phyloP scores from a whole-genome alignment of 495 filamentous ascomycete genomes.

The Lophiotrema nucula region DNA sequence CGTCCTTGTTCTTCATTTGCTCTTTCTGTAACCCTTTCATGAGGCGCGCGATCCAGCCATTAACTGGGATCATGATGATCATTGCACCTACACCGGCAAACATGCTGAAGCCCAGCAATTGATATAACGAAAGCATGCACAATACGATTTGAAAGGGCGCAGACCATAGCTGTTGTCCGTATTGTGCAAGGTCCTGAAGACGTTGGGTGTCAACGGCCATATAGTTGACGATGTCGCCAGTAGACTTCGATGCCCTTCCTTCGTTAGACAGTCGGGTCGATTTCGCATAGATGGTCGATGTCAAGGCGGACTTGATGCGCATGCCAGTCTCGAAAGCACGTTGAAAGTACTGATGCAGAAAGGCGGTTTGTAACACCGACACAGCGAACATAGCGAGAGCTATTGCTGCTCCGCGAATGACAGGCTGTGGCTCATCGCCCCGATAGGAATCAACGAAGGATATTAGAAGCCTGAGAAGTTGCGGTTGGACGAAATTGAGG shows the following conservation, averaged over 20 bases:
- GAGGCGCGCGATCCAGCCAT: slow-evolving; percentile 84
- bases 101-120: slow-evolving; percentile 90
- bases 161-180: slow-evolving; percentile 90
- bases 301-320: slow-evolving; percentile 87
- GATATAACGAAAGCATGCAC: slow-evolving; percentile 93
- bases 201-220: slow-evolving; percentile 98
- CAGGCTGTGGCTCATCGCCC: slow-evolving; percentile 62
- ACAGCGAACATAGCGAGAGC: slow-evolving; percentile 89
- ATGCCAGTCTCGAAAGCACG: slow-evolving; percentile 92
- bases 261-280: slow-evolving; percentile 88
- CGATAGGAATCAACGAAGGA: slow-evolving; percentile 80
- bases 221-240: slow-evolving; percentile 97
- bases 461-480: slow-evolving; percentile 83
- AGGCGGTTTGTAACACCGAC: slow-evolving; percentile 77
- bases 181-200: slow-evolving; percentile 92
- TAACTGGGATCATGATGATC: slow-evolving; percentile 96
- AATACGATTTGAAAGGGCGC: slow-evolving; percentile 95
- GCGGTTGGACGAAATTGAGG: slow-evolving; percentile 86
- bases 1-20: slow-evolving; percentile 99
- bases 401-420: slow-evolving; percentile 81
- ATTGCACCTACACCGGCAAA: slow-evolving; percentile 94
- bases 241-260: slow-evolving; percentile 84
- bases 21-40: slow-evolving; percentile 93
- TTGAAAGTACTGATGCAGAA: slow-evolving; percentile 94
- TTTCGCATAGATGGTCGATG: slow-evolving; percentile 89